Evolutionary conservation across 2,329 filamentous ascomycete genomes (phyloP), one percentile per base, ranked within the genome.

Genomic region (Aureobasidium sp.): DNA sequence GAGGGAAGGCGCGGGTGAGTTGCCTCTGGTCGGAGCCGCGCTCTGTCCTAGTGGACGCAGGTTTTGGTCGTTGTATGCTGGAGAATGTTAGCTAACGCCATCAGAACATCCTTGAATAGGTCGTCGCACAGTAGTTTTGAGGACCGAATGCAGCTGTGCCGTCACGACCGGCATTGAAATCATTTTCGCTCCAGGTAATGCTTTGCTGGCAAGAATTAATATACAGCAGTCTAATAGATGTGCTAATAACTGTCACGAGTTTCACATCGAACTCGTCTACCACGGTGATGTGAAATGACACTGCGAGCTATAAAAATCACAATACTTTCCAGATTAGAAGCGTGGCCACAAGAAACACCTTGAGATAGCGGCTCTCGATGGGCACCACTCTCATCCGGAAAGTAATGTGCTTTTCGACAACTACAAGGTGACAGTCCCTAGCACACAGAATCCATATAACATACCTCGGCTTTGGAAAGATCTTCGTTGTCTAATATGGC

Each of bases 401-500:
- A 29, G 13, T 17, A 10, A n/a, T 3, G 26, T 48, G 26, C 9
- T 10, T 48, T 27, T 32, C 15, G 10, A 15, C 29, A n/a, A n/a
- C 13, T 24, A 13, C 47, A 34, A 46, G 3, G 29, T 15, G 44
- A 43, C 20, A 34, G 17, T 32, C 13, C 32, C 32, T n/a, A 5
- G 26, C 46, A 37, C 34, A 37, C 32, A 29, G 13, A 2, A 37
- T 15, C 13, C 26, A 29, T 13, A n/a, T 15, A n/a, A 50, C 47
- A 24, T 37, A 59, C 64, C 43, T 72, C 68, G 44, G 67, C 63
- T 63, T 69, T 63, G 17, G 44, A 37, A 36, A 72, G 69, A 59
- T 72, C 70, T 47, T 73, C 72, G 27, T 63, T 61, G 55, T 74
- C 71, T 26, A 73, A 63, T 29, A 72, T 64, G 26, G 71, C 69